These are phyloP conservation scores for Phaffia rhodozyma DNA, from an alignment of 1,284 basidiomycete genomes.

Conservation along the genomic window DNA sequence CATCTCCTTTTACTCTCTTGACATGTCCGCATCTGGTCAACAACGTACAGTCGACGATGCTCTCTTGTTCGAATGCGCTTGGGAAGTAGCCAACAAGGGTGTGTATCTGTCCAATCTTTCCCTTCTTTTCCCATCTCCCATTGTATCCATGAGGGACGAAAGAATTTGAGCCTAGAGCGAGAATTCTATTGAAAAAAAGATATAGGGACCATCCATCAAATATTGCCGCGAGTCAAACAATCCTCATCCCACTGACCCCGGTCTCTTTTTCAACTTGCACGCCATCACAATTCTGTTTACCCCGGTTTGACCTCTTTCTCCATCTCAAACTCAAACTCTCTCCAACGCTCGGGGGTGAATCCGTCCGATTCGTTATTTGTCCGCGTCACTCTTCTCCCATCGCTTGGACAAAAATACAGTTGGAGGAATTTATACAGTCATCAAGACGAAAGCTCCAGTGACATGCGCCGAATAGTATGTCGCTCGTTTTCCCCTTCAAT, in stretches of 20 bases:
- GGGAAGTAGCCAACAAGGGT: constrained; percentile 87
- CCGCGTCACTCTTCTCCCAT: not conserved
- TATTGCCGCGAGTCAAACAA: not conserved
- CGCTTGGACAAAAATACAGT: constrained; percentile 39
- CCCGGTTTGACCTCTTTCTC: not conserved
- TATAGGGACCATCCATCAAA: too few relatives aligned
- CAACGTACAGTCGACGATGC: constrained; percentile 61
- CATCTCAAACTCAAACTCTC: not conserved
- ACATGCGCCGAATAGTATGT: constrained; percentile 69
- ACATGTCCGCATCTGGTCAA: constrained; percentile 17
- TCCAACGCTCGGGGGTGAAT: not conserved
- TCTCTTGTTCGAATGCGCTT: constrained; percentile 76
- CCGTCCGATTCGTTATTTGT: not conserved
- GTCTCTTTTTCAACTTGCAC: not conserved
- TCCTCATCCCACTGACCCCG: not conserved
- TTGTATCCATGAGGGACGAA: too few relatives aligned
- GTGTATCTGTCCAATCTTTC: constrained; percentile 1
- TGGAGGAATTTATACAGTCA: constrained; percentile 98
- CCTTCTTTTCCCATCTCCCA: too few relatives aligned
- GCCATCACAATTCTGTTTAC: not conserved
- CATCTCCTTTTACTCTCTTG: not conserved
- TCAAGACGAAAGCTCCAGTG: constrained; percentile 97
- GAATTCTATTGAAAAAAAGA: too few relatives aligned
- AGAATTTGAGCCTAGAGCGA: too few relatives aligned
- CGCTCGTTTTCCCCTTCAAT: not conserved